Conservation (phyloP, 1,139 yeast genomes). For the Blastobotrys indianensis region DNA sequence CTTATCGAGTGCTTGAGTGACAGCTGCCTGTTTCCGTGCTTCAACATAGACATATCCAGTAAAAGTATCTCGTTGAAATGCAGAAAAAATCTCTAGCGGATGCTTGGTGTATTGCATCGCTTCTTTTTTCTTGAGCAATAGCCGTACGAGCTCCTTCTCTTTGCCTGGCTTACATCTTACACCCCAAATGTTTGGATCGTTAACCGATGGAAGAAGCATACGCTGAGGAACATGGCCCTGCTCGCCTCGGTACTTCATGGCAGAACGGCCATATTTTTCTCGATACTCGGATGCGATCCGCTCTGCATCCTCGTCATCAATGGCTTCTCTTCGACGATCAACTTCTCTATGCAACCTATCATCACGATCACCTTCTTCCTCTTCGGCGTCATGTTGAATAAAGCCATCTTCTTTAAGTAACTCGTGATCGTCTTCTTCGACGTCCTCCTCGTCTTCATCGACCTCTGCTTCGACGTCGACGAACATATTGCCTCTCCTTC, state of each 20-base stretch:
- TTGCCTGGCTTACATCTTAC: slow-evolving; percentile 88
- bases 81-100: slow-evolving; percentile 76
- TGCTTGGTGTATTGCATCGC: slow-evolving; percentile 57
- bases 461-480: slow-evolving; percentile 99
- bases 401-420: slow-evolving; percentile 65
- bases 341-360: slow-evolving; percentile 85
- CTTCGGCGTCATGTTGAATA: slow-evolving; percentile 40
- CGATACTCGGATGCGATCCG: slow-evolving; percentile 86
- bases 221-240: slow-evolving; percentile 89
- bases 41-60: slow-evolving; percentile 89
- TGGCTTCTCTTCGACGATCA: slow-evolving; percentile 83
- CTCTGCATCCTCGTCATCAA: slow-evolving; percentile 94
- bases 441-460: slow-evolving; percentile 96
- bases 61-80: slow-evolving; percentile 90
- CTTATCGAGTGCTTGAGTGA: slow-evolving; percentile 80
- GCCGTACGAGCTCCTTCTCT: slow-evolving; percentile 86
- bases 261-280: slow-evolving; percentile 85
- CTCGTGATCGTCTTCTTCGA: slow-evolving; percentile 89
- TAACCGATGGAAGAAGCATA: slow-evolving; percentile 86
- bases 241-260: slow-evolving; percentile 82
- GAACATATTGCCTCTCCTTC: slow-evolving; percentile 77
- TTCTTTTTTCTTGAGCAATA: slow-evolving; percentile 69
- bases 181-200: slow-evolving; percentile 96
- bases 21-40: slow-evolving; percentile 91
- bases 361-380: slow-evolving; percentile 51